A percentile compares a stretch with the other conserved stretches of the same genome.
Evolutionary conservation across 2,329 filamentous ascomycete genomes (phyloP).

Genomic region (Pseudogymnoascus sp.): DNA sequence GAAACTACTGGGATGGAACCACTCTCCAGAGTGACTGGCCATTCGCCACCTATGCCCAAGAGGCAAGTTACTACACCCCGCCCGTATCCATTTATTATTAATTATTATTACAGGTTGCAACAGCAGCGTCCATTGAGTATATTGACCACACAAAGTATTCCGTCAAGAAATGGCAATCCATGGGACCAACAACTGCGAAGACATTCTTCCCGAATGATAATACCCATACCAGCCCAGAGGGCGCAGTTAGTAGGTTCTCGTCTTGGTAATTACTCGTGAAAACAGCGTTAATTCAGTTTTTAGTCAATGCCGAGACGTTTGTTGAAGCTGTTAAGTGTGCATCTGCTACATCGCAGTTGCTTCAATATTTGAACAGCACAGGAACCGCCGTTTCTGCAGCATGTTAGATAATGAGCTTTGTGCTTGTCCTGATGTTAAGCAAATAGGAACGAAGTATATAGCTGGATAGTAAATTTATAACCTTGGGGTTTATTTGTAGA

Average conservation of each 20-base stretch:
- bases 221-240: slow-evolving; percentile 24
- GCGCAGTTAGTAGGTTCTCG: slow-evolving; percentile 13
- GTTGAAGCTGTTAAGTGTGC: slow-evolving; percentile 22
- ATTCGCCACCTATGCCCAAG: slow-evolving; percentile 21
- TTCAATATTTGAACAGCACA: not conserved
- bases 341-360: not conserved
- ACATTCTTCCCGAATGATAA: slow-evolving; percentile 25
- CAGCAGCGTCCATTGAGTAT: slow-evolving; percentile 17
- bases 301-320: slow-evolving; percentile 13
- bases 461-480: not conserved
- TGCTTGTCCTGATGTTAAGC: not conserved
- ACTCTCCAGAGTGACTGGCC: slow-evolving; percentile 18
- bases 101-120: slow-evolving; percentile 14
- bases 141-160: slow-evolving; percentile 25
- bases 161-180: slow-evolving; percentile 19
- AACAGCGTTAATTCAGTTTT: not conserved
- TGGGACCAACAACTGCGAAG: slow-evolving; percentile 19
- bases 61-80: not conserved
- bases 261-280: not conserved
- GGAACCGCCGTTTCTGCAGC: not conserved
- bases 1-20: slow-evolving; percentile 16
- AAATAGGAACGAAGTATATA: not conserved
- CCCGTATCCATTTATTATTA: not conserved
- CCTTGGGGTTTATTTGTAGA: not conserved
- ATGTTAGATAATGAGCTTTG: not conserved